A percentile compares a stretch with the other conserved stretches of the same genome.
These are phyloP conservation scores for Pseudocercospora eumusae DNA, from an alignment of 2,329 filamentous ascomycete species.

Conservation along the genomic window DNA sequence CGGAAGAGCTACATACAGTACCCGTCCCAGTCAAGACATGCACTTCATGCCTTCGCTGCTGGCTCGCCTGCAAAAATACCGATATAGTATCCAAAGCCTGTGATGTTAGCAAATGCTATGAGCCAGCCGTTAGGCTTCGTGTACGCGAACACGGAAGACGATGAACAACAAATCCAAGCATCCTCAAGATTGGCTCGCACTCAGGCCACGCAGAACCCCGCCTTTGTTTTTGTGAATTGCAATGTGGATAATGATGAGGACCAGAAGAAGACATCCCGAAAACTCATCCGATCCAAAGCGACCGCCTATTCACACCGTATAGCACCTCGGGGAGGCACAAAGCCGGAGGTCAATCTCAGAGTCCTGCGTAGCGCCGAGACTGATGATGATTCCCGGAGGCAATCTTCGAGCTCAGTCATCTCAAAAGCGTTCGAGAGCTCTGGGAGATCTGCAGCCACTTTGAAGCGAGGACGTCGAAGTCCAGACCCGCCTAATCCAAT, in stretches of 20 bases:
- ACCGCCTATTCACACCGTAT: slow-evolving; percentile 27
- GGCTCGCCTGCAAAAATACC: not conserved
- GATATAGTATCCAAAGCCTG: not conserved
- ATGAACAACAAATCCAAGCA: slow-evolving; percentile 20
- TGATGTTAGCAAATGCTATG: slow-evolving; percentile 7
- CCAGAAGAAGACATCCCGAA: slow-evolving; percentile 19
- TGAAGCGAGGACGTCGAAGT: slow-evolving; percentile 11
- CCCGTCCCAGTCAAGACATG: not conserved
- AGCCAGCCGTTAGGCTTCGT: slow-evolving; percentile 22
- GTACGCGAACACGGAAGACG: slow-evolving; percentile 27
- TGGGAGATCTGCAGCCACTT: not conserved
- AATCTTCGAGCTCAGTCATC: not conserved
- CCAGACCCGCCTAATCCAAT: not conserved
- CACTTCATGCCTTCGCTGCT: not conserved
- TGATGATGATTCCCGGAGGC: slow-evolving; percentile 12
- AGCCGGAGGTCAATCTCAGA: slow-evolving; percentile 19
- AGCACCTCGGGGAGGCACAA: slow-evolving; percentile 22
- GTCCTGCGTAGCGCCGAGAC: slow-evolving; percentile 11
- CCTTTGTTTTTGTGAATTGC: slow-evolving; percentile 28
- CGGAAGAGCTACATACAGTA: not conserved
- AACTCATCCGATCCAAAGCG: slow-evolving; percentile 28
- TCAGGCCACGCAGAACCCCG: slow-evolving; percentile 18
- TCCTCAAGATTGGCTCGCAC: slow-evolving; percentile 16
- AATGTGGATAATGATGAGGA: slow-evolving; percentile 19
- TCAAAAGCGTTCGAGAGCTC: not conserved